A percentile compares a stretch with the other conserved stretches of the same genome.
phyloP scores from a whole-genome alignment of 2,329 filamentous ascomycete species.

The Claviceps sp. region DNA sequence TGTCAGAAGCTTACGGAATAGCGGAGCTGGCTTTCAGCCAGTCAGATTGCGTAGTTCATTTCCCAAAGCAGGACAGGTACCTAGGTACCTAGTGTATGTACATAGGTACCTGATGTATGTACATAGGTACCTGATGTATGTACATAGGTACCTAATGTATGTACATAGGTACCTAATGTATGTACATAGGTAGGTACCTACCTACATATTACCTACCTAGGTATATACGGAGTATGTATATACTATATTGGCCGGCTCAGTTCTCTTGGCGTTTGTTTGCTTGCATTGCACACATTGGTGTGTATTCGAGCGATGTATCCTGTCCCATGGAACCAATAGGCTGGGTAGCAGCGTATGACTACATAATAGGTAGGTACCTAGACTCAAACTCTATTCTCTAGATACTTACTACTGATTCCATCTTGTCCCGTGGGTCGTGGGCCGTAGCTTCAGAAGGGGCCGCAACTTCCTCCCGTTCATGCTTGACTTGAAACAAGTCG shows the following conservation, averaged over 20 bases:
- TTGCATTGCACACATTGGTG: background rate
- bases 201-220: no score
- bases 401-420: background rate
- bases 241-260: background rate
- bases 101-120: background rate
- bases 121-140: background rate
- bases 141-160: no score
- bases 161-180: background rate
- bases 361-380: background rate
- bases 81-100: no score
- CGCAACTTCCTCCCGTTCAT: background rate
- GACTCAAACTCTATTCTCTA: background rate
- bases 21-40: constrained; percentile 8
- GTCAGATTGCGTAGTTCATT: constrained; percentile 12
- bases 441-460: no score
- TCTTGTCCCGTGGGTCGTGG: no score
- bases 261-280: background rate
- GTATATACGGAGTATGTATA: no score
- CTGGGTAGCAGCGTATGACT: background rate
- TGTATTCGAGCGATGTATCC: background rate
- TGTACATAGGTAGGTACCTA: no score
- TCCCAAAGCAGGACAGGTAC: no score
- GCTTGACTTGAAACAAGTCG: background rate
- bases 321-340: background rate
- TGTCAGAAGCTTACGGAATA: constrained; percentile 17